Conservation (phyloP, 2,329 filamentous ascomycete genomes). For the Fusarium buxicola region DNA sequence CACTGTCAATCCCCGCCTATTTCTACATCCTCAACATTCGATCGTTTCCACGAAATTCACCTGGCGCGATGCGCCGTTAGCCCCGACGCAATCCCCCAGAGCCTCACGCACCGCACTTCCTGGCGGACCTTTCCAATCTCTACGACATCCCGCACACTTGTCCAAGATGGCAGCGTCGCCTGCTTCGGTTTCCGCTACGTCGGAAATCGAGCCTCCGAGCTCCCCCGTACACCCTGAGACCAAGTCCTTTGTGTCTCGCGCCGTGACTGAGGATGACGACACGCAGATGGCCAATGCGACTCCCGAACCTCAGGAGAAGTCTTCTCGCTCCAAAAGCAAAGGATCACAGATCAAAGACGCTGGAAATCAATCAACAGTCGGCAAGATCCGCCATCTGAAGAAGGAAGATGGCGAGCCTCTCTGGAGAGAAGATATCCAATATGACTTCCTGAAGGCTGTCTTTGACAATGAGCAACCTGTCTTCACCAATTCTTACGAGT, state of each 20-base stretch:
- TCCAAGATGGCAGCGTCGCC: conserved; percentile 55
- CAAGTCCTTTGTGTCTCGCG: conserved; percentile 61
- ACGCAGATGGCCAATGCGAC: conserved; percentile 56
- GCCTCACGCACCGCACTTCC: conserved; percentile 1
- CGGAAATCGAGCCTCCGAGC: conserved; percentile 60
- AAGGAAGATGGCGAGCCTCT: conserved; percentile 90
- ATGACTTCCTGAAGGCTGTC: conserved; percentile 83
- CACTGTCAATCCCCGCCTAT: conserved; percentile 16
- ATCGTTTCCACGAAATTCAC: conserved; percentile 10
- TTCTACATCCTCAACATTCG: conserved; percentile 29
- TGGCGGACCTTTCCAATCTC: conserved; percentile 19
- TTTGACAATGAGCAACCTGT: conserved; percentile 80
- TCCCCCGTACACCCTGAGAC: conserved; percentile 57
- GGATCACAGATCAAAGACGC: conserved; percentile 50
- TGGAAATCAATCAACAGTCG: conserved; percentile 56
- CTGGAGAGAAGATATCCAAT: conserved; percentile 90
- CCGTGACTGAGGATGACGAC: conserved; percentile 61
- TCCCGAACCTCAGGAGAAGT: conserved; percentile 58
- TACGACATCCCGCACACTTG: conserved; percentile 5
- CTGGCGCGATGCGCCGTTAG: conserved; percentile 41
- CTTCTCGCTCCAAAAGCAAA: conserved; percentile 52
- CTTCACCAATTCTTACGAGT: conserved; percentile 93
- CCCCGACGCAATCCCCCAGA: conserved; percentile 17
- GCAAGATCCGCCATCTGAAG: conserved; percentile 86
- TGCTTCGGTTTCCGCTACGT: conserved; percentile 55